Evolutionary conservation across 805 yeast species (phyloP).

Genomic region (Saccharomycopsis sp.): DNA sequence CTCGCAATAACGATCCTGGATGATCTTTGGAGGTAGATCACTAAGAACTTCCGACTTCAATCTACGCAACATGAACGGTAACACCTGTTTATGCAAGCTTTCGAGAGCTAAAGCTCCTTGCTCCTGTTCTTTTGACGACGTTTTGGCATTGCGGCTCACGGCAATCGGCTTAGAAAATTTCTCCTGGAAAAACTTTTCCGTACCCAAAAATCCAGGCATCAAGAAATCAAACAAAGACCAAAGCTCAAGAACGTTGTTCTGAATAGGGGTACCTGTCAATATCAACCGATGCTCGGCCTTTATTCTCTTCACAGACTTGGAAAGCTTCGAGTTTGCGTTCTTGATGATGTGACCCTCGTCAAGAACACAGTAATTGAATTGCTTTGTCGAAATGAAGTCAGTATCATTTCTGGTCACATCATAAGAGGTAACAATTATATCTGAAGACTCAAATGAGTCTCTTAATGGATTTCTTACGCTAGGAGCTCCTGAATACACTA

Average conservation of each 20-base stretch:
- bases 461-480: constrained; percentile 54
- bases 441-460: constrained; percentile 47
- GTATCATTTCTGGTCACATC: constrained; percentile 95
- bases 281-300: constrained; percentile 85
- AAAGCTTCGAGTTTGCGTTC: constrained; percentile 80
- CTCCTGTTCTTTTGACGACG: constrained; percentile 89
- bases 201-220: constrained; percentile 98
- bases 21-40: constrained; percentile 96
- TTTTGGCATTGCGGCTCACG: constrained; percentile 82
- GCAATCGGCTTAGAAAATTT: constrained; percentile 97
- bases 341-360: constrained; percentile 98
- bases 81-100: constrained; percentile 90
- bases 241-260: constrained; percentile 89
- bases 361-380: constrained; percentile 88
- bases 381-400: constrained; percentile 48
- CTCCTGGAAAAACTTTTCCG: constrained; percentile 90
- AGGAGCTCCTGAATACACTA: constrained; percentile 95
- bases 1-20: constrained; percentile 97
- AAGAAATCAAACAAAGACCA: constrained; percentile 97
- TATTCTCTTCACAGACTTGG: constrained; percentile 78
- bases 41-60: constrained; percentile 92
- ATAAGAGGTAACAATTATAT: constrained; percentile 88
- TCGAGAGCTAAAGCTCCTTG: constrained; percentile 95
- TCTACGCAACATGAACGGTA: constrained; percentile 94
- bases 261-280: constrained; percentile 96